phyloP scores from a whole-genome alignment of 2,329 filamentous ascomycete genomes.

The Xylaria sp. region DNA sequence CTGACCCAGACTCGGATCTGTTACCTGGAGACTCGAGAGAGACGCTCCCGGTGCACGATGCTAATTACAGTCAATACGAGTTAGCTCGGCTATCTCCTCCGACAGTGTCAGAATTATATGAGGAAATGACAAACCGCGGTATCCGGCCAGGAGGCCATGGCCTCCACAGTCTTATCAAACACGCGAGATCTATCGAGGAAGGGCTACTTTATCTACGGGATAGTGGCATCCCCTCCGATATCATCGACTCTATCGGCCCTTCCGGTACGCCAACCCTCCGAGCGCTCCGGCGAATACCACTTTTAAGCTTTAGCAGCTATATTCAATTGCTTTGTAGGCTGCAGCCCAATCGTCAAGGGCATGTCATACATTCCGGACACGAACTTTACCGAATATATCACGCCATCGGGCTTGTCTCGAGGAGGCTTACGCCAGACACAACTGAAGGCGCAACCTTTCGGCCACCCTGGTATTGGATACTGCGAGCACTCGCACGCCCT shows the following conservation, averaged over 20 bases:
- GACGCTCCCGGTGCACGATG: constrained; percentile 63
- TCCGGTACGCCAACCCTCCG: constrained; percentile 39
- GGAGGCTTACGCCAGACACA: constrained; percentile 45
- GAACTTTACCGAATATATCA: constrained; percentile 48
- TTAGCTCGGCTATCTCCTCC: constrained; percentile 72
- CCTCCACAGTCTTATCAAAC: constrained; percentile 65
- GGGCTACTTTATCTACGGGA: constrained; percentile 64
- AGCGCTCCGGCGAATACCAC: constrained; percentile 48
- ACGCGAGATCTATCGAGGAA: constrained; percentile 60
- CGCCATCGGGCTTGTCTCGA: constrained; percentile 51
- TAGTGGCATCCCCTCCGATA: constrained; percentile 48
- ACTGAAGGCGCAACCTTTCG: constrained; percentile 50
- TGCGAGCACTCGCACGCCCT: constrained; percentile 53
- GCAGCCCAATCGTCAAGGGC: constrained; percentile 46
- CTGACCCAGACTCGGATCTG: constrained; percentile 44
- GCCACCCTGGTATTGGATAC: constrained; percentile 57
- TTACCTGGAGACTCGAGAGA: constrained; percentile 71
- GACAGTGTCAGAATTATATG: constrained; percentile 66
- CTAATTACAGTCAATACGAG: constrained; percentile 72
- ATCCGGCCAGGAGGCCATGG: constrained; percentile 61
- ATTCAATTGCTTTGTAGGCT: constrained; percentile 61
- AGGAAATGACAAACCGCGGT: constrained; percentile 64
- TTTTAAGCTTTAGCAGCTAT: constrained; percentile 61
- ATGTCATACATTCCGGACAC: constrained; percentile 38
- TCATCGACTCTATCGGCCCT: constrained; percentile 39